phyloP scores from a whole-genome alignment of 116 monocot species.

The Papilionanthe hybrid region DNA sequence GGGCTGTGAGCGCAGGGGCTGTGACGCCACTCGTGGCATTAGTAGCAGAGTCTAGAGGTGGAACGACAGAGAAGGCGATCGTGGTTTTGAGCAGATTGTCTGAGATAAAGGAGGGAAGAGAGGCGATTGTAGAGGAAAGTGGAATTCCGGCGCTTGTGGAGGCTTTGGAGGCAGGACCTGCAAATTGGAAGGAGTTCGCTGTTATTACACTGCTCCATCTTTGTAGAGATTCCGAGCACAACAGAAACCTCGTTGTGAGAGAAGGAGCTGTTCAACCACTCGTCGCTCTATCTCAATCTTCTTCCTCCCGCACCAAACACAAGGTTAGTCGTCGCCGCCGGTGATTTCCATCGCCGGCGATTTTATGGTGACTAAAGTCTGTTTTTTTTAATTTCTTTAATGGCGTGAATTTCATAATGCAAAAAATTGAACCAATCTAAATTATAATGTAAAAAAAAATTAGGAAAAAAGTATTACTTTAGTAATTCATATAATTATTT shows the following conservation, averaged over 20 bases:
- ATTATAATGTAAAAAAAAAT: too few species aligned
- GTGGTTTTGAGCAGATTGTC: slow-evolving; percentile 74
- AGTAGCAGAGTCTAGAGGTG: slow-evolving; percentile 47
- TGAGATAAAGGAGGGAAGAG: slow-evolving; percentile 54
- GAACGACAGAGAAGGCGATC: slow-evolving; percentile 81
- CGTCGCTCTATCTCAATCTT: slow-evolving; percentile 72
- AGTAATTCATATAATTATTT: too few species aligned
- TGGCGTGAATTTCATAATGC: too few species aligned
- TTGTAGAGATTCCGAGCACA: slow-evolving; percentile 41
- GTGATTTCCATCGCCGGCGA: too few species aligned
- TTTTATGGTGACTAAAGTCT: too few species aligned
- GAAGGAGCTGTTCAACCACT: slow-evolving; percentile 92
- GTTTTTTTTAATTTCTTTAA: too few species aligned
- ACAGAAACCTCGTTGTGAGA: slow-evolving; percentile 54
- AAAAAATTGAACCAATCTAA: too few species aligned
- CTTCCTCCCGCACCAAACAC: slow-evolving; percentile 53
- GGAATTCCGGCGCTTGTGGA: slow-evolving; percentile 75
- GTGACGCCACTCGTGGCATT: slow-evolving; percentile 60
- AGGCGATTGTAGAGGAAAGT: slow-evolving; percentile 69
- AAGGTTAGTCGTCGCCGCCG: slow-evolving; percentile 41
- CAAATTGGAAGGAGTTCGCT: slow-evolving; percentile 71
- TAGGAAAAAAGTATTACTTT: too few species aligned
- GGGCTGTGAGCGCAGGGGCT: slow-evolving; percentile 73
- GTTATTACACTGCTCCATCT: slow-evolving; percentile 70
- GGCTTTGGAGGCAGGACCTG: slow-evolving; percentile 64